These are phyloP conservation scores for Lipomyces kockii DNA, from an alignment of 805 yeast species.

Conservation along the genomic window DNA sequence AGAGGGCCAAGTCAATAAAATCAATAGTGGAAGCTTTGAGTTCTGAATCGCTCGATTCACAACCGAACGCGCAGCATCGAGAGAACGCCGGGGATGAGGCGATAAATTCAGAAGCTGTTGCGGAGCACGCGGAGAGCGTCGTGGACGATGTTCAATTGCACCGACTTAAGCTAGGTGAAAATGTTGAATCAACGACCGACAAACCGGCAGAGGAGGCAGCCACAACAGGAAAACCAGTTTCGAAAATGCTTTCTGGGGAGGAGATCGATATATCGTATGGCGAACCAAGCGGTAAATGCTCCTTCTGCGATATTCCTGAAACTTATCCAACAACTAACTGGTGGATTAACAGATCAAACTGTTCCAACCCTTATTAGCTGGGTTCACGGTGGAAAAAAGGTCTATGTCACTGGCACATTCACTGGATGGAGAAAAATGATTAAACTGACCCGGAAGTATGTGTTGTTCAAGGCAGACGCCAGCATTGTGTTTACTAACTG, in stretches of 20 bases:
- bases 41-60: constrained; percentile 27
- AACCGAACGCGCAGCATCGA: constrained; percentile 28
- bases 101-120: not conserved
- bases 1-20: not conserved
- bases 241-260: constrained; percentile 45
- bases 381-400: constrained; percentile 96
- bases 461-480: not conserved
- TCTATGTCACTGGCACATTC: constrained; percentile 95
- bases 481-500: not conserved
- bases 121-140: not conserved
- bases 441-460: constrained; percentile 54
- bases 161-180: constrained; percentile 18
- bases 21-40: constrained; percentile 16
- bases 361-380: constrained; percentile 75
- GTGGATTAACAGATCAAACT: constrained; percentile 24
- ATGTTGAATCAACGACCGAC: constrained; percentile 21
- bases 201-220: constrained; percentile 38
- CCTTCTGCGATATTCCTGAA: constrained; percentile 3
- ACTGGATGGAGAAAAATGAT: constrained; percentile 99
- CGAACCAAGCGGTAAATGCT: constrained; percentile 32
- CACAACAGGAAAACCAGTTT: constrained; percentile 40
- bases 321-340: not conserved
- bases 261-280: constrained; percentile 42
- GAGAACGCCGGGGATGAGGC: constrained; percentile 20
- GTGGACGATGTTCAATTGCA: constrained; percentile 6